A percentile compares a stretch with the other conserved stretches of the same genome.
Conservation (phyloP, 139 green algal species). For the Helicosporidium sp. region DNA sequence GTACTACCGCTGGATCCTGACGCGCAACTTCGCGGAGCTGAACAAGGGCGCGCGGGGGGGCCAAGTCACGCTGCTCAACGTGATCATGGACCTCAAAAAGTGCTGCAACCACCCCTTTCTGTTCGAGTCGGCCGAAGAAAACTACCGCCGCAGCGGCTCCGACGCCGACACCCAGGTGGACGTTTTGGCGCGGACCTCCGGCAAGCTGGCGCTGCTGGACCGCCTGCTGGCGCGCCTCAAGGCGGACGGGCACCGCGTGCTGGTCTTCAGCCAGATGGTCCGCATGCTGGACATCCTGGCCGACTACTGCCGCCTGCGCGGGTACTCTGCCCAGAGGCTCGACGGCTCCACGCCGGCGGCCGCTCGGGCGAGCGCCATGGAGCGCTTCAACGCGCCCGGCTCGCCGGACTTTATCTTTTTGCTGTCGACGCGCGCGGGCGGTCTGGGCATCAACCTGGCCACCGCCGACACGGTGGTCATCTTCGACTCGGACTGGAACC, state of each 20-base stretch:
- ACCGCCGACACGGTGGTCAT: slow-evolving; percentile 69
- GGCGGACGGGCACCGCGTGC: slow-evolving; percentile 60
- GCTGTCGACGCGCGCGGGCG: slow-evolving; percentile 70
- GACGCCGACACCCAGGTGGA: slow-evolving; percentile 17
- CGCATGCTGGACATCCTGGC: slow-evolving; percentile 75
- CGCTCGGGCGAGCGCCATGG: slow-evolving; percentile 64
- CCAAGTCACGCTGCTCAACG: slow-evolving; percentile 66
- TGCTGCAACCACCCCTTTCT: slow-evolving; percentile 69
- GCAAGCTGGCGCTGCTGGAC: slow-evolving; percentile 85
- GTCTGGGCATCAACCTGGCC: slow-evolving; percentile 76
- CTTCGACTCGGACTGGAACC: slow-evolving; percentile 46
- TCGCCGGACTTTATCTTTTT: slow-evolving; percentile 83
- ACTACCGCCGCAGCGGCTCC: slow-evolving; percentile 44
- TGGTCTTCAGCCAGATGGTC: slow-evolving; percentile 81
- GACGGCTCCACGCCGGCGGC: slow-evolving; percentile 70
- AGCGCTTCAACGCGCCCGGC: slow-evolving; percentile 79
- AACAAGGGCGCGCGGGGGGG: slow-evolving; percentile 52
- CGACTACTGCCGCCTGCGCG: slow-evolving; percentile 75
- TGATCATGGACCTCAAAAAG: slow-evolving; percentile 85
- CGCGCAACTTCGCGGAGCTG: slow-evolving; percentile 78
- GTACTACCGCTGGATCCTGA: slow-evolving; percentile 93
- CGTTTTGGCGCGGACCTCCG: slow-evolving; percentile 40
- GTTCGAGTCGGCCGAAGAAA: slow-evolving; percentile 16
- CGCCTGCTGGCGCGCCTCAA: slow-evolving; percentile 74
- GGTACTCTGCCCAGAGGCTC: slow-evolving; percentile 71